A percentile compares a stretch with the other conserved stretches of the same genome.
phyloP scores from a whole-genome alignment of 306 rosid species.

The Glycine tomentella region DNA sequence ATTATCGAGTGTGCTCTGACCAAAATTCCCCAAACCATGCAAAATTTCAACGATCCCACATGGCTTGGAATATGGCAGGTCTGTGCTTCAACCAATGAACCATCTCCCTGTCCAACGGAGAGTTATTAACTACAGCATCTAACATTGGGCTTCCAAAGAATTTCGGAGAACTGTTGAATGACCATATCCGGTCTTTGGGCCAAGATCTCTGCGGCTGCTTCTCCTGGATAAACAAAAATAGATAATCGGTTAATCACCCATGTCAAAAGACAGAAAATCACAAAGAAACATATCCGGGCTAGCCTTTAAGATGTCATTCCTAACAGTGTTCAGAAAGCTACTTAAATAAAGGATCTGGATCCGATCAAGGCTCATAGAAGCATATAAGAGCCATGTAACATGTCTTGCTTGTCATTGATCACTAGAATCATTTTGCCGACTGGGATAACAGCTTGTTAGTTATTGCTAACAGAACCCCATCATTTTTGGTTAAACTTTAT shows the following conservation, averaged over 20 bases:
- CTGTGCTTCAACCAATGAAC: constrained; percentile 96
- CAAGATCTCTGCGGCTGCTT: constrained; percentile 89
- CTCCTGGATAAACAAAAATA: constrained; percentile 65
- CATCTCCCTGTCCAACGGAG: constrained; percentile 84
- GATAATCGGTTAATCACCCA: constrained; percentile 39
- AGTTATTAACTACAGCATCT: constrained; percentile 69
- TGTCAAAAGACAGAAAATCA: constrained; percentile 18
- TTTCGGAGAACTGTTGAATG: constrained; percentile 70
- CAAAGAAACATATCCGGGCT: not conserved
- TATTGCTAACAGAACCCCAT: constrained; percentile 20
- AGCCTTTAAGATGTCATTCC: constrained; percentile 23
- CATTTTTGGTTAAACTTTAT: constrained; percentile 34
- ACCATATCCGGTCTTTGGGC: constrained; percentile 98
- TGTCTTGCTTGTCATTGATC: not conserved
- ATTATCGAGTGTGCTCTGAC: constrained; percentile 46
- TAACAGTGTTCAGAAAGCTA: too few species aligned
- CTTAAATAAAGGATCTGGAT: constrained; percentile 19
- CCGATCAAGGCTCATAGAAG: constrained; percentile 2
- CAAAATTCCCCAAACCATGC: constrained; percentile 56
- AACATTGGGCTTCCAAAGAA: constrained; percentile 95
- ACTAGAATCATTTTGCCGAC: constrained; percentile 8
- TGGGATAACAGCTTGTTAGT: constrained; percentile 34
- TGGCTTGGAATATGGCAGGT: constrained; percentile 77
- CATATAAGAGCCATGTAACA: not conserved
- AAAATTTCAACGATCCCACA: constrained; percentile 82